These are phyloP conservation scores for Piloderma croceum DNA, from an alignment of 768 basidiomycete genomes.

Conservation along the genomic window DNA sequence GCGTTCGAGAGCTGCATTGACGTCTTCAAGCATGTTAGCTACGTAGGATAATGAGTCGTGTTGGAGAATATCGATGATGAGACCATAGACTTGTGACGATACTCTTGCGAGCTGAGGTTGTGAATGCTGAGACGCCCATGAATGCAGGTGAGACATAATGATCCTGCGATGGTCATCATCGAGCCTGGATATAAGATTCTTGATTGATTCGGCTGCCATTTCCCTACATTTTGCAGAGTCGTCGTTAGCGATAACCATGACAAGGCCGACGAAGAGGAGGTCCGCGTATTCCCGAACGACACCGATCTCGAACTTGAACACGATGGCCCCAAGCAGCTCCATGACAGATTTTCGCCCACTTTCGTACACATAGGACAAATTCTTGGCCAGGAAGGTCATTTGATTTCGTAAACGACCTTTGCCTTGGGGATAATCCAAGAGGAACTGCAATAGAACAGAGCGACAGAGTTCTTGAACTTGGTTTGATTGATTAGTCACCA, in stretches of 20 bases:
- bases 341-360: conserved; percentile 91
- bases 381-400: conserved; percentile 89
- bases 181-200: conserved; percentile 65
- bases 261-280: conserved; percentile 84
- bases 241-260: conserved; percentile 93
- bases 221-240: conserved; percentile 84
- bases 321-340: conserved; percentile 81
- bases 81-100: conserved; percentile 76
- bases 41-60: conserved; percentile 41
- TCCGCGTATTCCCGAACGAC: conserved; percentile 79
- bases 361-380: conserved; percentile 85
- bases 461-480: conserved; percentile 91
- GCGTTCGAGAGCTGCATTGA: conserved; percentile 42
- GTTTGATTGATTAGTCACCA: conserved; percentile 89
- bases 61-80: conserved; percentile 67
- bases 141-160: conserved; percentile 66
- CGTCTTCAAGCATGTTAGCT: conserved; percentile 48
- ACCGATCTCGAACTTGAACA: conserved; percentile 75
- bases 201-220: conserved; percentile 81
- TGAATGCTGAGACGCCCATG: conserved; percentile 66
- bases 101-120: conserved; percentile 65
- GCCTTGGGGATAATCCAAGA: conserved; percentile 96
- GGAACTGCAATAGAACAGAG: conserved; percentile 83
- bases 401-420: conserved; percentile 82
- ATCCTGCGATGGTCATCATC: conserved; percentile 50